A percentile compares a stretch with the other conserved stretches of the same genome.
These are phyloP conservation scores for Hura crepitans DNA, from an alignment of 441 rosid genomes.

Conservation along the genomic window DNA sequence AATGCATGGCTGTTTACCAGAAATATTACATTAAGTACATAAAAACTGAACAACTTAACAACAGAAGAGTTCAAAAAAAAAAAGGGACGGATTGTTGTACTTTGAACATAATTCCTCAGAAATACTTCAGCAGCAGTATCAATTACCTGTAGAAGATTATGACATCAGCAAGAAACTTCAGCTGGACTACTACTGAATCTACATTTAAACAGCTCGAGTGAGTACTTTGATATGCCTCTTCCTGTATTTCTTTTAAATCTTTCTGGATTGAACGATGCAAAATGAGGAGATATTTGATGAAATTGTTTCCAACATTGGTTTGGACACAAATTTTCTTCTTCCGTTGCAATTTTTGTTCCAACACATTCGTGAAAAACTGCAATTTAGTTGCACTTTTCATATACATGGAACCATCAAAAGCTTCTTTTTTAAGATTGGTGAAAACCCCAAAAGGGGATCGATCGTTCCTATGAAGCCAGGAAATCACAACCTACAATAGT, in stretches of 20 bases:
- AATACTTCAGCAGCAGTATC: constrained; percentile 16
- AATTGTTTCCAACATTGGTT: constrained; percentile 31
- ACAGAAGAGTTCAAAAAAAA: neutral
- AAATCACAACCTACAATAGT: constrained; percentile 52
- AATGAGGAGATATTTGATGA: constrained; percentile 40
- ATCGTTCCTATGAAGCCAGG: constrained; percentile 44
- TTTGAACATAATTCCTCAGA: neutral
- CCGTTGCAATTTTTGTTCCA: constrained; percentile 32
- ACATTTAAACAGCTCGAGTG: constrained; percentile 33
- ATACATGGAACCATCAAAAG: constrained; percentile 24
- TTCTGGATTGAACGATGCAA: constrained; percentile 58
- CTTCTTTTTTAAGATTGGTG: constrained; percentile 26
- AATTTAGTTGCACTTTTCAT: constrained; percentile 28
- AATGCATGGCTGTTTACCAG: constrained; percentile 53
- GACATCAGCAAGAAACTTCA: constrained; percentile 68
- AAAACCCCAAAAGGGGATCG: constrained; percentile 25
- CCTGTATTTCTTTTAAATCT: constrained; percentile 55
- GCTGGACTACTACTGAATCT: constrained; percentile 37
- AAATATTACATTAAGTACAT: constrained; percentile 10
- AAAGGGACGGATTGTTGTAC: too few species aligned
- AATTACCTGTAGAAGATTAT: constrained; percentile 67
- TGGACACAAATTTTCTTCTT: constrained; percentile 22
- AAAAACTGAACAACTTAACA: neutral
- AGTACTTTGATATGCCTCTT: constrained; percentile 39
- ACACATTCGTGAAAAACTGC: constrained; percentile 25